These are phyloP conservation scores for Fonsecaea multimorphosa DNA, from an alignment of 2,329 filamentous ascomycete genomes.

Conservation along the genomic window DNA sequence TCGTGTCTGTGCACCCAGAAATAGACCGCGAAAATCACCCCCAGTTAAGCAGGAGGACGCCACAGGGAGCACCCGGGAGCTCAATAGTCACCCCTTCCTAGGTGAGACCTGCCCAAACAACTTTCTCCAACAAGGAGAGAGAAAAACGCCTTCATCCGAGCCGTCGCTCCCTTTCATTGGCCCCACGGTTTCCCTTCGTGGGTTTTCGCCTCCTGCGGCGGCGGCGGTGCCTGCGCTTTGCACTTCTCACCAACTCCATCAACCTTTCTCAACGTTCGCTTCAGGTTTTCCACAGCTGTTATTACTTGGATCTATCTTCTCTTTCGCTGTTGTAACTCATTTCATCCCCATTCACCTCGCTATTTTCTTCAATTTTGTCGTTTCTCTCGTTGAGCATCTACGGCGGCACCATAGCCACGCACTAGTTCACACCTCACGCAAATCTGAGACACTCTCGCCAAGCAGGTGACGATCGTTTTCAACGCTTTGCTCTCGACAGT, in stretches of 20 bases:
- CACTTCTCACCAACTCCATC: slow-evolving; percentile 1
- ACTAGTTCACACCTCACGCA: neutral
- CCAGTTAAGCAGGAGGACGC: neutral
- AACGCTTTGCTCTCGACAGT: neutral
- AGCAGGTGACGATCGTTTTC: slow-evolving; percentile 2
- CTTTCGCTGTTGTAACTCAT: neutral
- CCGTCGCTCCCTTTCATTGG: neutral
- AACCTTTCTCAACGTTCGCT: slow-evolving; percentile 8
- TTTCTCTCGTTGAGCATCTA: slow-evolving; percentile 3
- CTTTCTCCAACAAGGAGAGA: neutral
- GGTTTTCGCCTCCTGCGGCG: neutral
- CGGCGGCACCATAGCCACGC: neutral
- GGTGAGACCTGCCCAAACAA: slow-evolving; percentile 21
- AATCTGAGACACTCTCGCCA: slow-evolving; percentile 16
- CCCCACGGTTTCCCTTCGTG: neutral
- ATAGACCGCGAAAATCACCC: neutral
- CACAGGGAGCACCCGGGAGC: neutral
- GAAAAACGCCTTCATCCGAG: slow-evolving; percentile 3
- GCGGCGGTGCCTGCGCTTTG: slow-evolving; percentile 1
- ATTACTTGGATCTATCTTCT: neutral
- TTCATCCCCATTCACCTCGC: neutral
- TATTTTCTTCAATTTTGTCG: neutral
- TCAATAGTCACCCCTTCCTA: neutral
- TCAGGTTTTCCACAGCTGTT: neutral
- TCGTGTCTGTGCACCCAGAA: neutral